Percentiles rank a stretch among this genome's conserved stretches.
Conservation (phyloP, 345 rosid genomes). For the Euphorbia pulcherrima region DNA sequence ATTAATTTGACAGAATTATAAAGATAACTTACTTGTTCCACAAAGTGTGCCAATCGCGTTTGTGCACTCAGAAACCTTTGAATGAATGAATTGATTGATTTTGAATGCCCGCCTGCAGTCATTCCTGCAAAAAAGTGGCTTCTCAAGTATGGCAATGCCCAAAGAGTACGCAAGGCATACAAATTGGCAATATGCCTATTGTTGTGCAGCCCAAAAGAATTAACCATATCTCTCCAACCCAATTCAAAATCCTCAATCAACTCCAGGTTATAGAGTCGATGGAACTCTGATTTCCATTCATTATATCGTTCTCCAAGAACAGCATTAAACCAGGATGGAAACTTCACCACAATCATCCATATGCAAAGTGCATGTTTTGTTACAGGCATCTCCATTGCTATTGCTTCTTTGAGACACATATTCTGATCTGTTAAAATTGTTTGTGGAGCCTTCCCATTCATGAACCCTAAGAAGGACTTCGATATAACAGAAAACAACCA, state of each 20-base stretch:
- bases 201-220: constrained; percentile 70
- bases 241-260: constrained; percentile 76
- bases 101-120: constrained; percentile 69
- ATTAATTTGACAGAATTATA: constrained; percentile 8
- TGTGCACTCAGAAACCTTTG: constrained; percentile 90
- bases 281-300: constrained; percentile 90
- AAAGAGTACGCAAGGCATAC: constrained; percentile 57
- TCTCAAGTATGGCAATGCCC: constrained; percentile 91
- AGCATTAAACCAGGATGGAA: constrained; percentile 95
- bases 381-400: constrained; percentile 73
- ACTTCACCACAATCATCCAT: constrained; percentile 94
- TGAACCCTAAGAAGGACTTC: constrained; percentile 74
- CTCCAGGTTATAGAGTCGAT: constrained; percentile 77
- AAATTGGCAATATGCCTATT: constrained; percentile 77
- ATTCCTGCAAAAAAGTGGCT: constrained; percentile 86
- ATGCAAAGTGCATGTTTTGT: constrained; percentile 91
- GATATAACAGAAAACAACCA: constrained; percentile 23
- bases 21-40: constrained; percentile 67
- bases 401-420: constrained; percentile 89
- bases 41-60: constrained; percentile 82
- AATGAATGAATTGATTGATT: constrained; percentile 81
- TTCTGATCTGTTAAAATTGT: constrained; percentile 88
- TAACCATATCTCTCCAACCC: constrained; percentile 93
- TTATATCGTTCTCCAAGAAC: constrained; percentile 85
- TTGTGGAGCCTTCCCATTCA: constrained; percentile 91